Percentiles rank a stretch among this genome's conserved stretches.
phyloP scores from a whole-genome alignment of 306 rosid genomes.

The Rosa persica region DNA sequence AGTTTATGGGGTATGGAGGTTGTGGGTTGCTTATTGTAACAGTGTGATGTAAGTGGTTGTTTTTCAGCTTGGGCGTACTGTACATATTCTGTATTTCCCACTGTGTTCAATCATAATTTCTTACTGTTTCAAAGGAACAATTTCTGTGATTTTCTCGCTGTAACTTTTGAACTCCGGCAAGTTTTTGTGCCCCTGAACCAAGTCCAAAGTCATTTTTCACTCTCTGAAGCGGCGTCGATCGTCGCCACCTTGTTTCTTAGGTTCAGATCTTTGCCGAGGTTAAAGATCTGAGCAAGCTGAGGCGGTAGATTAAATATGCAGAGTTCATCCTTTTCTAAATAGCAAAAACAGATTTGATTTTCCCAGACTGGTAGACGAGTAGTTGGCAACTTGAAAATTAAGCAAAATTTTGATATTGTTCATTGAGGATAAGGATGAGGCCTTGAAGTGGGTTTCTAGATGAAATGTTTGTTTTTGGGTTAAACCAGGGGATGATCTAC shows the following conservation, averaged over 20 bases:
- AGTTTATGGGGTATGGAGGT: not conserved
- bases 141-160: not conserved
- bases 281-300: not conserved
- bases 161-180: not conserved
- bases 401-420: not conserved
- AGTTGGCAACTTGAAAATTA: not conserved
- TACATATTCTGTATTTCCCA: not conserved
- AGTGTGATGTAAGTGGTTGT: slow-evolving; percentile 3
- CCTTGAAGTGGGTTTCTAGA: not conserved
- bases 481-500: not conserved
- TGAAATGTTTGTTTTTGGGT: not conserved
- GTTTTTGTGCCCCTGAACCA: not conserved
- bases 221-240: not conserved
- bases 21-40: not conserved
- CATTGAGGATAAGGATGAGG: not conserved
- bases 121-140: not conserved
- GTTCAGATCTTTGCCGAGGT: not conserved
- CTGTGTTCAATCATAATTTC: slow-evolving; percentile 6
- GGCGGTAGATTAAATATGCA: not conserved
- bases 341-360: not conserved
- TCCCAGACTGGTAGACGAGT: not conserved
- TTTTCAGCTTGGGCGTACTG: not conserved
- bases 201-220: too few species aligned
- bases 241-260: not conserved
- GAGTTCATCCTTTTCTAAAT: not conserved